These are phyloP conservation scores for Sanghuangporus baumii DNA, from an alignment of 1,284 basidiomycete species.

Conservation along the genomic window DNA sequence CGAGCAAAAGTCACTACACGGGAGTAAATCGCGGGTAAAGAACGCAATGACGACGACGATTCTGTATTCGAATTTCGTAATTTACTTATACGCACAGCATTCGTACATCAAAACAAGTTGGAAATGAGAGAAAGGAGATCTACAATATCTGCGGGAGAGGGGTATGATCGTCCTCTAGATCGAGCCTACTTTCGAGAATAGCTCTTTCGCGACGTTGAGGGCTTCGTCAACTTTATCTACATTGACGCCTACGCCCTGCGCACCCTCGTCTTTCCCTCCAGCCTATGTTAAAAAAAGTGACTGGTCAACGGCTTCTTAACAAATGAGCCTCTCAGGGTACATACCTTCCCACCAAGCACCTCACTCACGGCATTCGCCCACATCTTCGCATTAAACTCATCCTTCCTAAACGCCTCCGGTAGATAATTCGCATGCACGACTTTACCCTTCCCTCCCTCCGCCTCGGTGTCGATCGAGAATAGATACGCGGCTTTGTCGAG, in stretches of 20 bases:
- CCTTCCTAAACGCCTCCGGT: conserved; percentile 58
- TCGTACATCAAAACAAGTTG: too few relatives aligned
- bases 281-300: conserved; percentile 45
- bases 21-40: too few relatives aligned
- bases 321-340: conserved; percentile 14
- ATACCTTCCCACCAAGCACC: conserved; percentile 83
- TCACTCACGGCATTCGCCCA: conserved; percentile 81
- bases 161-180: neutral
- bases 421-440: conserved; percentile 89
- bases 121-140: too few relatives aligned
- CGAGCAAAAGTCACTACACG: too few relatives aligned
- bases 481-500: conserved; percentile 84
- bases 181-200: conserved; percentile 5
- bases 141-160: neutral
- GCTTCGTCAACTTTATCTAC: conserved; percentile 67
- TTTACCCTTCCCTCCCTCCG: conserved; percentile 44
- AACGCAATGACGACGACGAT: too few relatives aligned
- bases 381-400: conserved; percentile 64
- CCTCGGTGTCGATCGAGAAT: conserved; percentile 69
- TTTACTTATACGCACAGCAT: neutral
- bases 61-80: too few relatives aligned
- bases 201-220: conserved; percentile 47
- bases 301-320: neutral
- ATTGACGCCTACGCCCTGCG: conserved; percentile 80
- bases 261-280: conserved; percentile 87